Base-by-base conservation (phyloP, 345 rosid genomes). In the Gossypium sturtianum region DNA sequence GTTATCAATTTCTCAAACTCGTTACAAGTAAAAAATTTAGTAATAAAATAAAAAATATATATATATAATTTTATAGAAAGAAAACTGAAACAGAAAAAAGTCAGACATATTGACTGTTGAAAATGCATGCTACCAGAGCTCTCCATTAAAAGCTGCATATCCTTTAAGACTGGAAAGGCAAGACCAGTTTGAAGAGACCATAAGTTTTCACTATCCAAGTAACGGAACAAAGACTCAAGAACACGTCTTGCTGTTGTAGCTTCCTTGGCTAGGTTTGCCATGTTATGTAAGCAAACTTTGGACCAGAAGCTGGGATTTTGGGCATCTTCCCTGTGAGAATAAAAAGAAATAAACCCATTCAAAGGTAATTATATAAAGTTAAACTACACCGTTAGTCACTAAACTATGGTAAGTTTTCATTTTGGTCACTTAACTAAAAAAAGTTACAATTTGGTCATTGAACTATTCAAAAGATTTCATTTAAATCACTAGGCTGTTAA, bases 261-360 rank as follows among this genome's bases (percentile, higher is more conserved):
- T 80, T 91, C 99, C 82, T 90, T 91, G 75, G 97, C 99, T 64
- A 90, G 91, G 83, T 83, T 90, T 76, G 97, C 90, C 99, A 93
- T 93, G 82, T 91, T 93, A 81, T 88, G 88, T 77, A 96, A 83
- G 85, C 99, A 93, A 82, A 89, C 88, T 76, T 87, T 85, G 70
- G 99, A 89, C 99, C 99, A 96, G 86, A 96, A 93, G 86, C 86
- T 74, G 69, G 97, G 98, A 84, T 89, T 79, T 74, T 79, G 77
- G 23, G 88, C 85, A 82, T 89, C 91, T 87, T 91, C 93, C 77
- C 98, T 91, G 87, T 45, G 72, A 71, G 80, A 20, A 44, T 53
- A 52, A 76, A 76, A 73, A 70, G 72, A 58, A 71, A 62, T 29
- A 75, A 74, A 74, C 47, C n/a, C 66, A 70, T 27, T 74, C 17